A percentile compares a stretch with the other conserved stretches of the same genome.
Evolutionary conservation across 768 basidiomycete species (phyloP).

Genomic region (Leucosporidium creatinivorum): DNA sequence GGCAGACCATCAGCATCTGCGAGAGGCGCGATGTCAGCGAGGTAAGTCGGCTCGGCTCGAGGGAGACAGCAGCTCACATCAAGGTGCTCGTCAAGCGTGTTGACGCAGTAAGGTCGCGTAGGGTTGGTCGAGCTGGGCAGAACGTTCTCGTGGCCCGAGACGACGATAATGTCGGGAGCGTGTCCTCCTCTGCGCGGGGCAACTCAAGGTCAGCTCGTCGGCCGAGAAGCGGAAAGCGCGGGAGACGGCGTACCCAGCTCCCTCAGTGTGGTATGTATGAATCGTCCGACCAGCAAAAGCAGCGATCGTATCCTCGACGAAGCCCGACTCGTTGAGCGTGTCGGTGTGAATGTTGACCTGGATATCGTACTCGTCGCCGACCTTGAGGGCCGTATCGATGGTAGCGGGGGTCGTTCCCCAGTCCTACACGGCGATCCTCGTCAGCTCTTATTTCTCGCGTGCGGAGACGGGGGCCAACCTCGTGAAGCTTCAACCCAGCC

Average conservation of each 20-base stretch:
- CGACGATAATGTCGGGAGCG: slow-evolving; percentile 94
- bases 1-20: slow-evolving; percentile 99
- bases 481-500: slow-evolving; percentile 85
- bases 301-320: slow-evolving; percentile 84
- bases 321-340: slow-evolving; percentile 93
- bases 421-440: slow-evolving; percentile 46
- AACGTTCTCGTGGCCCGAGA: slow-evolving; percentile 65
- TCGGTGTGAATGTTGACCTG: slow-evolving; percentile 97
- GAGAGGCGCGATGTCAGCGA: not conserved
- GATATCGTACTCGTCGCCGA: slow-evolving; percentile 86
- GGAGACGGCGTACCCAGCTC: slow-evolving; percentile 58
- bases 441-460: not conserved
- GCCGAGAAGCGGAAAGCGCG: not conserved
- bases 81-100: slow-evolving; percentile 93
- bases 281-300: slow-evolving; percentile 88
- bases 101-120: slow-evolving; percentile 79
- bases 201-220: slow-evolving; percentile 8
- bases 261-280: slow-evolving; percentile 95
- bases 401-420: slow-evolving; percentile 87
- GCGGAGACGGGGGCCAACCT: slow-evolving; percentile 42
- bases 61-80: slow-evolving; percentile 55
- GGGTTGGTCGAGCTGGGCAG: slow-evolving; percentile 96
- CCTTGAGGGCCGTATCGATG: slow-evolving; percentile 66
- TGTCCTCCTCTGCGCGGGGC: slow-evolving; percentile 68
- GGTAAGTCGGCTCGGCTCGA: no score